A percentile compares a stretch with the other conserved stretches of the same genome.
Evolutionary conservation across 208 protist genomes (phyloP).

Genomic region (Crithidia fasciculata): DNA sequence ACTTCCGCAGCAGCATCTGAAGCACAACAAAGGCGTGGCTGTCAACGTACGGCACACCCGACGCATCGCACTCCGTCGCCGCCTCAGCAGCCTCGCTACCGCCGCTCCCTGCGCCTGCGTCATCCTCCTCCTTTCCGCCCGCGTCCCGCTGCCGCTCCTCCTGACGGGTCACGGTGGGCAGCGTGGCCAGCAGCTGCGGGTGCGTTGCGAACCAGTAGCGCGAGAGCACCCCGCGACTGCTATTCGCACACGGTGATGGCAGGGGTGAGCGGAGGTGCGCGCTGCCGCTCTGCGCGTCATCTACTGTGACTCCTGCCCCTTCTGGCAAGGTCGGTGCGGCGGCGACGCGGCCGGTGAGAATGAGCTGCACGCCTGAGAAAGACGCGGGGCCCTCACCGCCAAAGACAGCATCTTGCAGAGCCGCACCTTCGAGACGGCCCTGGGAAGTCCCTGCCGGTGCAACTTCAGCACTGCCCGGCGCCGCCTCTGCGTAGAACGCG

Average conservation of each 20-base stretch:
- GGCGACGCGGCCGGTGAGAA: constrained; percentile 35
- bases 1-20: constrained; percentile 50
- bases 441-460: too few relatives aligned
- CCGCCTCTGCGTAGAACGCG: constrained; percentile 33
- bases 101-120: constrained; percentile 5
- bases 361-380: constrained; percentile 31
- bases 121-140: constrained; percentile 8
- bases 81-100: not conserved
- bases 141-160: constrained; percentile 26
- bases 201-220: constrained; percentile 48
- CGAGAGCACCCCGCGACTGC: constrained; percentile 42
- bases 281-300: not conserved
- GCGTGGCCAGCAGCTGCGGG: constrained; percentile 29
- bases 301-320: not conserved
- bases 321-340: not conserved
- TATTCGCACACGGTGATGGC: not conserved
- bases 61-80: not conserved
- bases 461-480: too few relatives aligned
- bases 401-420: constrained; percentile 32
- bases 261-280: not conserved
- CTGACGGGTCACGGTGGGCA: constrained; percentile 41
- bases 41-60: constrained; percentile 41
- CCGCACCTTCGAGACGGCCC: not conserved
- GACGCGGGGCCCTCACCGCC: constrained; percentile 18
- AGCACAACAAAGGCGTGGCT: constrained; percentile 65